phyloP scores from a whole-genome alignment of 1,284 basidiomycete genomes.

The Singerocomus rubriflavus region DNA sequence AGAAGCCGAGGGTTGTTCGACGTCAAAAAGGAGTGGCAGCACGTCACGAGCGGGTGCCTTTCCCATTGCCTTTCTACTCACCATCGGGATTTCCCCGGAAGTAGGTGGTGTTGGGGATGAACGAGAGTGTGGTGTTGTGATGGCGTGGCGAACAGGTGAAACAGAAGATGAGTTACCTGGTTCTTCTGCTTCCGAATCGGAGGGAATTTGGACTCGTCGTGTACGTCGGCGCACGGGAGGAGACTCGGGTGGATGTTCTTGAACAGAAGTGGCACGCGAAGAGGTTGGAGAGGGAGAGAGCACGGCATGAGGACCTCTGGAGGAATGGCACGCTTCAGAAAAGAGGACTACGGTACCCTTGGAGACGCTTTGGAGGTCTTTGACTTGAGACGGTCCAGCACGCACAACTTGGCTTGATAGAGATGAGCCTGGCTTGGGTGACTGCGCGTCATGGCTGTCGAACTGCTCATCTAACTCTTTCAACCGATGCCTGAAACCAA shows the following conservation, averaged over 20 bases:
- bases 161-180: conserved; percentile 23
- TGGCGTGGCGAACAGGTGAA: conserved; percentile 29
- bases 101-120: conserved; percentile 35
- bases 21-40: conserved; percentile 28
- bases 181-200: conserved; percentile 28
- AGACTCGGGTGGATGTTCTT: conserved; percentile 9
- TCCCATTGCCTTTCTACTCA: conserved; percentile 29
- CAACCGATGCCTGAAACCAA: conserved; percentile 27
- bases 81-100: conserved; percentile 29
- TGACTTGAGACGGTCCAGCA: conserved; percentile 9
- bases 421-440: conserved; percentile 1
- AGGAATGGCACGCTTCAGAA: conserved; percentile 7
- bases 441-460: conserved; percentile 11
- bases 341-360: conserved; percentile 18
- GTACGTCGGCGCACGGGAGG: conserved; percentile 11
- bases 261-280: conserved; percentile 1
- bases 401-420: not conserved
- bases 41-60: conserved; percentile 30
- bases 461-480: conserved; percentile 27
- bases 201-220: conserved; percentile 8
- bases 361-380: conserved; percentile 20
- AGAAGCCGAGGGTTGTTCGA: conserved; percentile 11
- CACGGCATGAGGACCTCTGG: conserved; percentile 9
- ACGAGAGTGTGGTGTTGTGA: conserved; percentile 29
- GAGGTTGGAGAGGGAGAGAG: conserved; percentile 13